Conservation (phyloP, 768 basidiomycete species). For the Solioccasus polychromus region DNA sequence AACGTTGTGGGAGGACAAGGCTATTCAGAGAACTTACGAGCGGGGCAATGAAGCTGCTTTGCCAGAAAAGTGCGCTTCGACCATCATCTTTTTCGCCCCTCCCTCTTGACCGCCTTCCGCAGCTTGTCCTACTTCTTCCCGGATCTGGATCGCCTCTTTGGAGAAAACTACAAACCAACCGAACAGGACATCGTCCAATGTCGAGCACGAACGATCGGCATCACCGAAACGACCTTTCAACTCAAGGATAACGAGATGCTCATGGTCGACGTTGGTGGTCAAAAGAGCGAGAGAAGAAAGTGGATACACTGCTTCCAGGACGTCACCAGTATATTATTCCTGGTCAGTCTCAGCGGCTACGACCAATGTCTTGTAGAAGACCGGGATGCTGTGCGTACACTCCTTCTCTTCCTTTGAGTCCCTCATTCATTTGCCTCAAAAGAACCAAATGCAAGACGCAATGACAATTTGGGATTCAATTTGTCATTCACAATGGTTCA, state of each 20-base stretch:
- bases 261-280: constrained; percentile 93
- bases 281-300: constrained; percentile 89
- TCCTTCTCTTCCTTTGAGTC: background rate
- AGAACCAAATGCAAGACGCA: constrained; percentile 99
- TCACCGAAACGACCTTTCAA: constrained; percentile 83
- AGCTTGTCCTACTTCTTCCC: constrained; percentile 78
- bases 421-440: constrained; percentile 1
- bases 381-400: constrained; percentile 70
- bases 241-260: constrained; percentile 80
- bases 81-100: background rate
- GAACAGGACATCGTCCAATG: constrained; percentile 89
- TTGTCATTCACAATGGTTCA: constrained; percentile 97
- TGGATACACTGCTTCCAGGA: constrained; percentile 97
- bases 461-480: constrained; percentile 99
- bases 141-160: constrained; percentile 77
- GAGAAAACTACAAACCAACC: constrained; percentile 64
- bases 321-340: constrained; percentile 88
- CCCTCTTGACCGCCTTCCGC: constrained; percentile 3
- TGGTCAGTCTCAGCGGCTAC: constrained; percentile 90
- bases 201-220: constrained; percentile 86
- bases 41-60: constrained; percentile 89
- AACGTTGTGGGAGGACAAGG: constrained; percentile 72
- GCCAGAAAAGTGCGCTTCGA: constrained; percentile 75
- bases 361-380: constrained; percentile 95
- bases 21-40: constrained; percentile 71